phyloP scores from a whole-genome alignment of 805 yeast species.

The Nakazawaea laoshanensis region DNA sequence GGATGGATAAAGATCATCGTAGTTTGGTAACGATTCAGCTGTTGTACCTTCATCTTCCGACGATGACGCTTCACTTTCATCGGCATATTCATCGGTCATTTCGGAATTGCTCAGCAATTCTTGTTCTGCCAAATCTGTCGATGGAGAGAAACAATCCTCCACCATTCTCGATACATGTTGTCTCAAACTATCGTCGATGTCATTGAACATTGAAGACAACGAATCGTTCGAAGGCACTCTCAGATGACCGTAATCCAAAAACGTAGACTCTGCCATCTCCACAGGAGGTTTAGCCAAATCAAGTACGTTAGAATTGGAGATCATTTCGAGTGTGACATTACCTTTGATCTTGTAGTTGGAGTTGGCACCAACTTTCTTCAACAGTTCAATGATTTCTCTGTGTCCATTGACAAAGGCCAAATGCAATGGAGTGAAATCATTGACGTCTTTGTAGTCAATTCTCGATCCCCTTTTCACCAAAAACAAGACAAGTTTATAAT shows the following conservation, averaged over 20 bases:
- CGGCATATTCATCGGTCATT: constrained; percentile 12
- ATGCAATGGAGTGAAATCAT: constrained; percentile 83
- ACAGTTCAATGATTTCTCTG: constrained; percentile 51
- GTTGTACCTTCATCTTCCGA: background rate
- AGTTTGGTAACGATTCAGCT: constrained; percentile 43
- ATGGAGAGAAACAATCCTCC: constrained; percentile 1
- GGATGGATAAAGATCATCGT: constrained; percentile 68
- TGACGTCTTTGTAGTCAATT: constrained; percentile 64
- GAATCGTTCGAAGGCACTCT: constrained; percentile 19
- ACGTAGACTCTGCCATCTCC: constrained; percentile 7
- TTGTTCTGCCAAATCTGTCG: background rate
- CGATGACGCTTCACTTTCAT: constrained; percentile 9
- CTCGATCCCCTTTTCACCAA: constrained; percentile 59
- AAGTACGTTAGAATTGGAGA: constrained; percentile 30
- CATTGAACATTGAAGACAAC: constrained; percentile 12
- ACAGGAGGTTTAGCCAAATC: constrained; percentile 19
- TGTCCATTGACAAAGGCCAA: constrained; percentile 76
- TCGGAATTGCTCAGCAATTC: constrained; percentile 11
- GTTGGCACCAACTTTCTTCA: constrained; percentile 59
- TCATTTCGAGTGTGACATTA: constrained; percentile 34
- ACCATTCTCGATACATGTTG: constrained; percentile 16
- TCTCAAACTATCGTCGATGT: constrained; percentile 16
- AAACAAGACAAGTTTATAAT: constrained; percentile 48
- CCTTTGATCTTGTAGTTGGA: constrained; percentile 40
- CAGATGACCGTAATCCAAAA: constrained; percentile 3